Conservation (phyloP, 441 rosid species). For the Erodium texanum region DNA sequence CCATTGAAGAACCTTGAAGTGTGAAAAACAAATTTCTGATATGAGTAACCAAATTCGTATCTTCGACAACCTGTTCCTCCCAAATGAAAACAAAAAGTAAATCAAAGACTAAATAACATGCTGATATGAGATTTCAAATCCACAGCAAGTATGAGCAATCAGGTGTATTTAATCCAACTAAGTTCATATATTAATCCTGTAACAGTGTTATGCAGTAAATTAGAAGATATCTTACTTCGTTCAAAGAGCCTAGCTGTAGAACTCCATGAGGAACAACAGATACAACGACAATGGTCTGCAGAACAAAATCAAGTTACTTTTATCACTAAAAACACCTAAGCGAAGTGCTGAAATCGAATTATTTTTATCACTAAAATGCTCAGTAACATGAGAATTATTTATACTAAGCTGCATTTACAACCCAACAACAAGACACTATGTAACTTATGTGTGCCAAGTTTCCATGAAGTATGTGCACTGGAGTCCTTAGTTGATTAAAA, state of each 20-base stretch:
- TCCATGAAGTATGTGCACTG: neutral
- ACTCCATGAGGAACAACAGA: conserved; percentile 77
- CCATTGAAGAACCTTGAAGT: conserved; percentile 44
- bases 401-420: neutral
- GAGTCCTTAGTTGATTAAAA: neutral
- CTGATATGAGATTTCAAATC: neutral
- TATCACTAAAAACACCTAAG: conserved; percentile 8
- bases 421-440: neutral
- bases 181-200: neutral
- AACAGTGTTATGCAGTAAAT: too few species aligned
- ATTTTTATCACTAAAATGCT: neutral
- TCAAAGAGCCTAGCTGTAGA: conserved; percentile 76
- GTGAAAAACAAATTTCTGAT: conserved; percentile 51
- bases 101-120: conserved; percentile 11
- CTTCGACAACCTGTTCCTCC: conserved; percentile 53
- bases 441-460: neutral
- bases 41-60: conserved; percentile 49
- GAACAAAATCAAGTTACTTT: conserved; percentile 14
- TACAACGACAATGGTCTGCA: conserved; percentile 63
- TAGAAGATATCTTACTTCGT: conserved; percentile 54
- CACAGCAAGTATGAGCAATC: neutral
- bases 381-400: neutral
- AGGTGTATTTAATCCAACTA: neutral
- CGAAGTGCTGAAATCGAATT: neutral
- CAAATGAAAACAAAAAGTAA: conserved; percentile 18